Base-by-base conservation (phyloP, 768 basidiomycete genomes). In the Mycena filopes region DNA sequence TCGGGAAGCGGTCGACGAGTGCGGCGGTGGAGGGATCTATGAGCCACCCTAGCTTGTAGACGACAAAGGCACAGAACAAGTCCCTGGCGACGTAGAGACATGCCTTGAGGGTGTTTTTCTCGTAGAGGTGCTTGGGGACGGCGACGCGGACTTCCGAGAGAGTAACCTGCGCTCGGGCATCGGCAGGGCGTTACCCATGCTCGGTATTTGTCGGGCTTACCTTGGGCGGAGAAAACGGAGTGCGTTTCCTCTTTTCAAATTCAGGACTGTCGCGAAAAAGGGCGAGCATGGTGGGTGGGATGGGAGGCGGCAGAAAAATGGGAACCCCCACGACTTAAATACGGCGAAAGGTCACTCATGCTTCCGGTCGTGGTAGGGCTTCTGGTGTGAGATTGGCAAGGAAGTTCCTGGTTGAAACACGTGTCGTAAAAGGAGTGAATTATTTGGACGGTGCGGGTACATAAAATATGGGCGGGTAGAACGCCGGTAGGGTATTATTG, bases 261-360 rank as follows among this genome's bases (percentile, higher is more conserved):
- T 86, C 85, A 23, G 83, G 83, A 29, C 83, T 80, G 65, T 85
- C 83, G 58, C 77, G 76, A 49, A 85, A 82, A 29, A 78, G 15
- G 23, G 45, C 42, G 43, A 45, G 28, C 63, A 64, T 64, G 31
- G 50, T 51, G 46, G 54, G 50, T 12, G 55, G 29, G 20, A 29
- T 31, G 38, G 3, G 45, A 47, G 11, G 36, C 5, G 20, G 57
- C 38, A 28, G 25, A 56, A 50, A 33, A 36, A 38, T 28, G 36
- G 11, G 40, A 46, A 29, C 29, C 18, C 46, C 42, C 54, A 29
- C 60, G 48, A 55, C 60, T 67, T 63, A 55, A 63, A 59, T 54
- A 31, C n/a, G 31, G 25, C 23, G 55, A 56, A 28, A 28, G 42
- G 51, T 60, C 61, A 63, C 50, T 63, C 45, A 62, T 62, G 55